Evolutionary conservation across 2,329 filamentous ascomycete species (phyloP).

Genomic region (Fonsecaea multimorphosa): DNA sequence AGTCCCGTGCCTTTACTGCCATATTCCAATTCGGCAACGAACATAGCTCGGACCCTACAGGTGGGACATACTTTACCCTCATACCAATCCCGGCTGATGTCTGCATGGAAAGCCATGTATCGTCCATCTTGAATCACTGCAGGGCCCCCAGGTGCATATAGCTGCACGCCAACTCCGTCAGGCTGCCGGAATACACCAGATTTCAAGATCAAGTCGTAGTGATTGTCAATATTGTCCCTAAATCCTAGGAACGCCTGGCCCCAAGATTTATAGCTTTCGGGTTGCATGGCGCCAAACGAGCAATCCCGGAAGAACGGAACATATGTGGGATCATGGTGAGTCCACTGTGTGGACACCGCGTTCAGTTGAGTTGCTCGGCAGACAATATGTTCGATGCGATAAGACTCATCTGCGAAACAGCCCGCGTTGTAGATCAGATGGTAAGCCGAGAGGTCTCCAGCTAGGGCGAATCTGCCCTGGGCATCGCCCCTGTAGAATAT

Average conservation of each 20-base stretch:
- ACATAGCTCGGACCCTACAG: constrained; percentile 14
- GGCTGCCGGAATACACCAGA: constrained; percentile 20
- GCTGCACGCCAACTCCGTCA: constrained; percentile 5
- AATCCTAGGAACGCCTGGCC: constrained; percentile 13
- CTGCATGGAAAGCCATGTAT: constrained; percentile 28
- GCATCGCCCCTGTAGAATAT: constrained; percentile 18
- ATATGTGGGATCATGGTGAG: constrained; percentile 2
- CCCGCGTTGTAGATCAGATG: constrained; percentile 27
- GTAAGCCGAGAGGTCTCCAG: constrained; percentile 10
- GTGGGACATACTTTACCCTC: constrained; percentile 6
- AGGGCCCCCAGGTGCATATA: constrained; percentile 24
- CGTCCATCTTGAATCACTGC: constrained; percentile 17
- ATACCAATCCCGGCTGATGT: constrained; percentile 21
- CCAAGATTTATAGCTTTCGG: constrained; percentile 15
- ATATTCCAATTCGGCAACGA: constrained; percentile 20
- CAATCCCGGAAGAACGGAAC: constrained; percentile 14
- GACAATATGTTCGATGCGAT: constrained; percentile 22
- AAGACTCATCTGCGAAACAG: constrained; percentile 24
- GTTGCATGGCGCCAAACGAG: constrained; percentile 6
- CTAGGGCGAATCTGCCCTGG: constrained; percentile 3
- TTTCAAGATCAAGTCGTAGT: constrained; percentile 11
- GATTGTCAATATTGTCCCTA: constrained; percentile 1
- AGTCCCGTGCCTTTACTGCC: constrained; percentile 11
- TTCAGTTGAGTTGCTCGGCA: constrained; percentile 20
- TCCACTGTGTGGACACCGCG: constrained; percentile 16